Evolutionary conservation across 2,329 filamentous ascomycete species (phyloP).

Genomic region (Cercospora sojina): DNA sequence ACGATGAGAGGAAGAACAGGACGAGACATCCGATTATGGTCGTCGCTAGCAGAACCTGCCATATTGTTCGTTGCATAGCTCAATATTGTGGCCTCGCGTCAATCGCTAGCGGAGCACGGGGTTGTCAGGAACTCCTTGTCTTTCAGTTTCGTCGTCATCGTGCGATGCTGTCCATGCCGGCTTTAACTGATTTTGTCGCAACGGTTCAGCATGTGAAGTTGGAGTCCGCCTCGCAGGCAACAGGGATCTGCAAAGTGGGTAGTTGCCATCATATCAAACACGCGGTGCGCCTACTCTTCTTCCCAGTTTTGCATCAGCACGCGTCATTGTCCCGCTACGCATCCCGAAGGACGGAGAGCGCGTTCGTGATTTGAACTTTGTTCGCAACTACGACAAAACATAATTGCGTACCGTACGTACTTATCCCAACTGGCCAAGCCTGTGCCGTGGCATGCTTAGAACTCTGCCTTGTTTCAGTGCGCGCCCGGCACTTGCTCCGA

Average conservation of each 20-base stretch:
- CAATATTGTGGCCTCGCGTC: background rate
- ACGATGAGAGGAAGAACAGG: conserved; percentile 2
- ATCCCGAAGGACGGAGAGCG: background rate
- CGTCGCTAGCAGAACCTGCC: conserved; percentile 12
- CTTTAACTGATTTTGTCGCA: background rate
- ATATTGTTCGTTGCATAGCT: conserved; percentile 8
- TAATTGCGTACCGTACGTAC: background rate
- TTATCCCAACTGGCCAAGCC: background rate
- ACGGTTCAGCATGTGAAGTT: background rate
- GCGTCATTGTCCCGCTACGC: background rate
- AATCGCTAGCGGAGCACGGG: background rate
- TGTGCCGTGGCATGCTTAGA: background rate
- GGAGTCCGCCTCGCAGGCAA: background rate
- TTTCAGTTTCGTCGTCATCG: background rate
- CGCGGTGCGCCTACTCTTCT: background rate
- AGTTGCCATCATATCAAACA: background rate
- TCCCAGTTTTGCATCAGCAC: background rate
- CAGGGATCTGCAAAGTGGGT: background rate
- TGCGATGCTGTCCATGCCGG: background rate
- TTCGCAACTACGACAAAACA: background rate
- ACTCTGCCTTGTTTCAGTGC: background rate
- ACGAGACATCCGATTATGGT: conserved; percentile 2
- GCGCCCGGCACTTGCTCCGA: background rate
- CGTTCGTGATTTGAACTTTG: conserved; percentile 1
- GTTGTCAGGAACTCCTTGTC: background rate